Conservation (phyloP, 176 grass and related monocot genomes). For the Carex cristatella region DNA sequence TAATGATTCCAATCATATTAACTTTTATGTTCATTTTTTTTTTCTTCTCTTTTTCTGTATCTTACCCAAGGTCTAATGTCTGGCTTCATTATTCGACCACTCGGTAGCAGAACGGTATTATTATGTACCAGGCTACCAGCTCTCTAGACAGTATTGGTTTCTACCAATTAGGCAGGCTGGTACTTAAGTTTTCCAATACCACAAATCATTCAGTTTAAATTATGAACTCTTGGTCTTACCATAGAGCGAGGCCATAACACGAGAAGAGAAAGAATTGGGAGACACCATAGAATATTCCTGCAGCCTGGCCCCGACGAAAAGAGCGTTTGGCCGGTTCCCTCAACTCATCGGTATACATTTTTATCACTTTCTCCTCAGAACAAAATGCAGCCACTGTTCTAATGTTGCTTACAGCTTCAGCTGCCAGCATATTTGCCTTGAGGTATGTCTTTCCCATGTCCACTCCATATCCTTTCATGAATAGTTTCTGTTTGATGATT, state of each 20-base stretch:
- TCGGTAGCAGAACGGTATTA: background rate
- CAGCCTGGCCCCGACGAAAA: constrained; percentile 81
- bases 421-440: constrained; percentile 93
- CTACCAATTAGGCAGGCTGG: background rate
- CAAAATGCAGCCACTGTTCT: constrained; percentile 92
- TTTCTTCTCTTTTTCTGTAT: background rate
- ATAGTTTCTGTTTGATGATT: constrained; percentile 63
- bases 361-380: constrained; percentile 86
- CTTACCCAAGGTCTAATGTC: background rate
- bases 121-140: background rate
- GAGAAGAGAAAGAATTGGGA: constrained; percentile 97
- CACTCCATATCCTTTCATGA: constrained; percentile 92
- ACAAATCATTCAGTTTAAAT: background rate
- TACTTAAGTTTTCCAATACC: background rate
- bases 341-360: constrained; percentile 69
- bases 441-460: constrained; percentile 77
- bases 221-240: constrained; percentile 30
- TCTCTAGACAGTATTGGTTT: background rate
- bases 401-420: constrained; percentile 96
- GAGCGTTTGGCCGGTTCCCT: constrained; percentile 63
- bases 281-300: constrained; percentile 83
- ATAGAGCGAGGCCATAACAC: constrained; percentile 71
- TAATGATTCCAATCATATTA: background rate
- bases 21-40: background rate
- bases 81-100: background rate